Conservation (phyloP, 345 rosid genomes). For the Diplotaxis tenuifolia region DNA sequence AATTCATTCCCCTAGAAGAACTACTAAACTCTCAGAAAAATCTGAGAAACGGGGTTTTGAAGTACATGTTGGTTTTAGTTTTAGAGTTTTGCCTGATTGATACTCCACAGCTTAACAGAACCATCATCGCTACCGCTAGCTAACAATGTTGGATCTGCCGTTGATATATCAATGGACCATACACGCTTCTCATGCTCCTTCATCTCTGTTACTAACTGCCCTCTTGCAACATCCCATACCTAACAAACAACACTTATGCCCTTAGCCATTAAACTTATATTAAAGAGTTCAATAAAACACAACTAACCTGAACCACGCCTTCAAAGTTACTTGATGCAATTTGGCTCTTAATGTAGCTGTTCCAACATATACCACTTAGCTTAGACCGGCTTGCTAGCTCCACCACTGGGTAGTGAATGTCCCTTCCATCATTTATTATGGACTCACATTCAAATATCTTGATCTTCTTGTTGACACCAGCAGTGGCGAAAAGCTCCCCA, state of each 20-base stretch:
- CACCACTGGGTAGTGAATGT: slow-evolving; percentile 89
- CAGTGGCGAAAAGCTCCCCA: slow-evolving; percentile 87
- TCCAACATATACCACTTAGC: slow-evolving; percentile 91
- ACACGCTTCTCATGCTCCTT: slow-evolving; percentile 89
- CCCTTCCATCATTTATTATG: slow-evolving; percentile 59
- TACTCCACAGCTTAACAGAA: slow-evolving; percentile 97
- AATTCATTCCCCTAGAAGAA: too few relatives aligned
- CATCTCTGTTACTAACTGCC: slow-evolving; percentile 76
- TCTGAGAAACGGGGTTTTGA: too few relatives aligned
- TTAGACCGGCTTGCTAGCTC: slow-evolving; percentile 83
- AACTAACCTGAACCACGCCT: slow-evolving; percentile 93
- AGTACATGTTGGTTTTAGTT: too few relatives aligned
- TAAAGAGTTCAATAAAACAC: too few relatives aligned
- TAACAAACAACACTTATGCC: too few relatives aligned
- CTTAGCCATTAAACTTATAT: too few relatives aligned
- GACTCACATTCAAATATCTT: slow-evolving; percentile 86
- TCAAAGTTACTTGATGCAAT: slow-evolving; percentile 98
- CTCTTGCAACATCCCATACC: slow-evolving; percentile 96
- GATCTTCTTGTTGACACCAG: slow-evolving; percentile 94
- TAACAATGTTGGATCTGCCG: slow-evolving; percentile 86
- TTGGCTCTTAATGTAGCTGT: slow-evolving; percentile 85
- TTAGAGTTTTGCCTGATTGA: slow-evolving; percentile 99
- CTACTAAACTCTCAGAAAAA: too few relatives aligned
- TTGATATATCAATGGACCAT: slow-evolving; percentile 90
- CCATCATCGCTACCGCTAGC: slow-evolving; percentile 98